Evolutionary conservation across 1,139 yeast species (phyloP).

Genomic region (Kodamaea derodonti): DNA sequence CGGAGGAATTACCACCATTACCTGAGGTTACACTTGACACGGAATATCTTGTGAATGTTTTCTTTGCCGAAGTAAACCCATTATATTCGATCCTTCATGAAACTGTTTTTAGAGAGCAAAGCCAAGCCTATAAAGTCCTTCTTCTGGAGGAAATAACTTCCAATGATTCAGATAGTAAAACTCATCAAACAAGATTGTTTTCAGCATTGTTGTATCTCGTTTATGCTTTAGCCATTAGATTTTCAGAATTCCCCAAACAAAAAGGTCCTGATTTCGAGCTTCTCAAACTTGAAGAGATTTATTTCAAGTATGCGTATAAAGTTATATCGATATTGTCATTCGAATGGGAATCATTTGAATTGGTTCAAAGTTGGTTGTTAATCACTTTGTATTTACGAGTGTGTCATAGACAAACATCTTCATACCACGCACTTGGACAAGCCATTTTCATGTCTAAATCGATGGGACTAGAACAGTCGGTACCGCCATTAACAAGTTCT

Average conservation of each 20-base stretch:
- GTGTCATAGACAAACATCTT: slow-evolving; percentile 55
- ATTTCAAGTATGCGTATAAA: slow-evolving; percentile 49
- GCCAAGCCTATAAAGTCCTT: slow-evolving; percentile 29
- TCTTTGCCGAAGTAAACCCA: slow-evolving; percentile 51
- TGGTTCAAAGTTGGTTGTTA: slow-evolving; percentile 61
- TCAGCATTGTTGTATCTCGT: slow-evolving; percentile 50
- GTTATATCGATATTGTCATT: slow-evolving; percentile 50
- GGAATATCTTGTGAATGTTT: slow-evolving; percentile 33
- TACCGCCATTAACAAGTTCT: slow-evolving; percentile 15
- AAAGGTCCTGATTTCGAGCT: slow-evolving; percentile 29
- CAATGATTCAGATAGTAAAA: slow-evolving; percentile 14
- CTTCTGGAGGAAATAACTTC: slow-evolving; percentile 9
- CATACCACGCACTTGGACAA: slow-evolving; percentile 49
- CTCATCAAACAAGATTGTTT: slow-evolving; percentile 42
- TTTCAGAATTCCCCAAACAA: slow-evolving; percentile 43
- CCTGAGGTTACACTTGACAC: slow-evolving; percentile 23
- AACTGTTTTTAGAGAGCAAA: slow-evolving; percentile 51
- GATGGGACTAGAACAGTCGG: slow-evolving; percentile 48
- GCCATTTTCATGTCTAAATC: slow-evolving; percentile 54
- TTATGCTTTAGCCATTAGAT: slow-evolving; percentile 51
- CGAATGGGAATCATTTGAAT: slow-evolving; percentile 67
- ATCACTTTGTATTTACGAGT: slow-evolving; percentile 52
- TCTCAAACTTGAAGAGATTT: slow-evolving; percentile 43
- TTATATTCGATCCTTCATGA: slow-evolving; percentile 54
- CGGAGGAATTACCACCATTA: slow-evolving; percentile 35